Evolutionary conservation across 306 rosid genomes (phyloP).

Genomic region (Castanospermum australe): DNA sequence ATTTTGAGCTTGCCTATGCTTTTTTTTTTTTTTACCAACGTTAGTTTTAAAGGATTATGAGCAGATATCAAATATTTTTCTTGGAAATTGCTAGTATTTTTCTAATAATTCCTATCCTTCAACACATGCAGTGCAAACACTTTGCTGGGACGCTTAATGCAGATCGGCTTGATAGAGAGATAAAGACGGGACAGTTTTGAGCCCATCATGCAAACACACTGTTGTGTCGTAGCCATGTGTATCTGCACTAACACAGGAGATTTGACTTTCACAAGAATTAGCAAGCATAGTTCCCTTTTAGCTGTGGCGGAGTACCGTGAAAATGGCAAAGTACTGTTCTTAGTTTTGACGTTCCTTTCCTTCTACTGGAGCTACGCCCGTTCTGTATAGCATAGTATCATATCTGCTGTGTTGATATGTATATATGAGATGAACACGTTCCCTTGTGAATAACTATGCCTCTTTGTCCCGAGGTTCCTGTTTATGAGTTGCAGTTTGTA

Average conservation of each 20-base stretch:
- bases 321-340: neutral
- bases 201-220: neutral
- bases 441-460: neutral
- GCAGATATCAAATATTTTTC: neutral
- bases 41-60: neutral
- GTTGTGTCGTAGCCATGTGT: neutral
- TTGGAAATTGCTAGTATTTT: neutral
- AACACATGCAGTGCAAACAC: slow-evolving; percentile 57
- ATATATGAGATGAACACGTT: neutral
- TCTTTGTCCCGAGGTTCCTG: neutral
- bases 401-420: neutral
- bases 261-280: neutral
- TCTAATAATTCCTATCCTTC: neutral
- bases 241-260: neutral
- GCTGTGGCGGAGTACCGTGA: neutral
- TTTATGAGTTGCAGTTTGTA: no score
- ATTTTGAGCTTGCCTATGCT: neutral
- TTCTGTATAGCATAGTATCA: neutral
- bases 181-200: slow-evolving; percentile 64
- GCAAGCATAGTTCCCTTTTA: neutral
- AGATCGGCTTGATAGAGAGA: slow-evolving; percentile 60
- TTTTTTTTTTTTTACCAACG: neutral
- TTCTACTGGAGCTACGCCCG: neutral
- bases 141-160: slow-evolving; percentile 63
- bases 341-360: neutral